Evolutionary conservation across 352 stramenopile species (phyloP).

Genomic region (Pelagophyceae sp.): DNA sequence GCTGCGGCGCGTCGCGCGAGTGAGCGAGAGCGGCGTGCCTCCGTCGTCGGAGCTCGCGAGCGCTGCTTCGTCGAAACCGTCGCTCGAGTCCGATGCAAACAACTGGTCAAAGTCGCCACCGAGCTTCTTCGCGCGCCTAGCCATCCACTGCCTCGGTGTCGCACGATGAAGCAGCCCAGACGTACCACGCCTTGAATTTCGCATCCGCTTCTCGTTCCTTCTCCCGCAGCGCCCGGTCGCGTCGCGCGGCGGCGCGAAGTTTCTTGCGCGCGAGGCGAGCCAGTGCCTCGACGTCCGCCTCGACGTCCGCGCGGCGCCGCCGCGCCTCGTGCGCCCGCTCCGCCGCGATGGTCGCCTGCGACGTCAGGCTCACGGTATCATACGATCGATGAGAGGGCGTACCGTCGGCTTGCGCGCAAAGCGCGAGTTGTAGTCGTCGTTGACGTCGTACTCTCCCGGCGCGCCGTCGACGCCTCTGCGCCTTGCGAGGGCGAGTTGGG

Average conservation of each 20-base stretch:
- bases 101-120: background rate
- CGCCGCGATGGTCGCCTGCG: background rate
- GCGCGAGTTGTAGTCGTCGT: background rate
- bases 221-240: background rate
- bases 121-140: background rate
- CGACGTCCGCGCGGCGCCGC: background rate
- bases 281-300: background rate
- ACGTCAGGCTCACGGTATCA: too few species aligned
- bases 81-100: background rate
- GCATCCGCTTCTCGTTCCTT: background rate
- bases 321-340: background rate
- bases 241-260: background rate
- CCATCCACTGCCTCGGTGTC: background rate
- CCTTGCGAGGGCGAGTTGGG: background rate
- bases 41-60: background rate
- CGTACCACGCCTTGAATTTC: background rate
- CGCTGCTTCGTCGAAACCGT: background rate
- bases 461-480: background rate
- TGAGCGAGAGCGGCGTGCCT: background rate
- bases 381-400: too few species aligned
- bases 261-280: background rate
- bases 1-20: background rate
- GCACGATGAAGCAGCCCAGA: background rate
- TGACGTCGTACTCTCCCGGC: constrained; percentile 7
- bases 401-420: background rate